Evolutionary conservation across 768 basidiomycete genomes (phyloP).

Genomic region (Tricholoma sp.): DNA sequence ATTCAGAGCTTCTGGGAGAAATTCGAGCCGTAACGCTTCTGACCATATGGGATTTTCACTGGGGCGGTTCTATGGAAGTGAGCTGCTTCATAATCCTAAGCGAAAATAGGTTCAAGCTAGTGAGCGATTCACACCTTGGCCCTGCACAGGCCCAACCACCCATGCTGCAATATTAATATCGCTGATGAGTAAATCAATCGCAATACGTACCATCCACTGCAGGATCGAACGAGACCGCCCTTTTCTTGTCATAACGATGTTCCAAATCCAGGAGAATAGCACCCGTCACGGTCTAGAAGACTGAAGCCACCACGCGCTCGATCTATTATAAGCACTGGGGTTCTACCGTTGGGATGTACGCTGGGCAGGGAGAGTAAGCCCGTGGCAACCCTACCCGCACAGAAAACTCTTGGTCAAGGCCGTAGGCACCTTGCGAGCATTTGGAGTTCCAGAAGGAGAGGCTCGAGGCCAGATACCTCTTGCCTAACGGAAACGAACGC

Average conservation of each 20-base stretch:
- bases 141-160: constrained; percentile 16
- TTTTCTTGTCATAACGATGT: constrained; percentile 38
- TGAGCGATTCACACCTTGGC: constrained; percentile 9
- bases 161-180: constrained; percentile 7
- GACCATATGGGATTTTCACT: constrained; percentile 13
- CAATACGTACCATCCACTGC: constrained; percentile 39
- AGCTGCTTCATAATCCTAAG: constrained; percentile 3
- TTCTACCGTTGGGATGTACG: constrained; percentile 32
- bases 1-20: constrained; percentile 19
- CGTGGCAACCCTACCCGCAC: too few relatives aligned
- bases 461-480: constrained; percentile 11
- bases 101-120: not conserved
- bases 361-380: constrained; percentile 1
- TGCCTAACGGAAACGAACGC: constrained; percentile 3
- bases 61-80: constrained; percentile 12
- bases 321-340: constrained; percentile 29
- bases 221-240: constrained; percentile 37
- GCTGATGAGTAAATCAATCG: not conserved
- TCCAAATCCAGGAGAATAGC: constrained; percentile 43
- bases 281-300: constrained; percentile 39
- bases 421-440: constrained; percentile 46
- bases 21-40: constrained; percentile 7
- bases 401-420: constrained; percentile 35
- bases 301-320: constrained; percentile 24
- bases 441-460: constrained; percentile 42